Evolutionary conservation across 352 stramenopile genomes (phyloP), one percentile per base, ranked within the genome.

Genomic region (Pythium guiyangense): DNA sequence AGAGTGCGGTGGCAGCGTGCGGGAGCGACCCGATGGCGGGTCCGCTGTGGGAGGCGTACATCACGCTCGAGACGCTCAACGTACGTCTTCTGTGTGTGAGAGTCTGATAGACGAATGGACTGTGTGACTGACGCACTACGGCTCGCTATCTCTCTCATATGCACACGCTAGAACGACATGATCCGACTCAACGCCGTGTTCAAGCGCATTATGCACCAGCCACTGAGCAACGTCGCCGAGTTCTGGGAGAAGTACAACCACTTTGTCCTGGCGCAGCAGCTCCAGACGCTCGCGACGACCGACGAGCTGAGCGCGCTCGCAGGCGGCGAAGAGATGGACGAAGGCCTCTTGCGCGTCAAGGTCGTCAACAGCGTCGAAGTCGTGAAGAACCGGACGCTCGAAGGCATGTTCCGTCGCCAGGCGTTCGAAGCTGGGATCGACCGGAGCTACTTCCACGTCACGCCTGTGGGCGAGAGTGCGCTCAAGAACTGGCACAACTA

Each of bases 221-320:
- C 82, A 39, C 54, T 92, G 55, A 83, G 73, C 43, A 92, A 92
- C 61, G 59, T 92, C 37, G 82, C 89, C 18, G 82, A 92, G 48
- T 90, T 92, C 22, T 92, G 82, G 82, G 82, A 92, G 40, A 90
- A 88, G 55, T 92, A 92, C 64, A 92, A 92, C 61, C 79, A 90
- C 54, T 92, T 90, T 64, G 79, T 92, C 26, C 54, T 92, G 20
- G 79, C 79, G 5, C 82, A 92, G 62, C 79, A 86, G 54, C 55
- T 92, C 43, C 66, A 70, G 56, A 73, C 71, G 20, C 52, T 92
- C 18, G 82, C 79, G 25, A 89, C 79, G 20, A 54, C 60, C 8
- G 79, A 90, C 31, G 82, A 92, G 34, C 71, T 88, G 31, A 76
- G 79, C 26, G 68, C 66, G n/a, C 70, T 92, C 46, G 70, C 70